phyloP scores from a whole-genome alignment of 2,329 filamentous ascomycete genomes.

The Xylaria sp. region DNA sequence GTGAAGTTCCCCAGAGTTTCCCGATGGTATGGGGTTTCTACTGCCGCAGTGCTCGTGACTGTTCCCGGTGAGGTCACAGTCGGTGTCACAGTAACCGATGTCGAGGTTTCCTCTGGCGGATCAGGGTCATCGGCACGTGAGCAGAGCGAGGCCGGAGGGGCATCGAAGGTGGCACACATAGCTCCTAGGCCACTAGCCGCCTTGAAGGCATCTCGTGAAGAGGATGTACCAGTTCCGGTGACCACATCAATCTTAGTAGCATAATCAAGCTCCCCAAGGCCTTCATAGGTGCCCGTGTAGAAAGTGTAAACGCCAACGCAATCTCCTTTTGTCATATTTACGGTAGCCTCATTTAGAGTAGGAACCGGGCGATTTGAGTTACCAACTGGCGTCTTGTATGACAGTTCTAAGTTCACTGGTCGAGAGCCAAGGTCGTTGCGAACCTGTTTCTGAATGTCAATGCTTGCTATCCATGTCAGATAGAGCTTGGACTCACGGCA shows the following conservation, averaged over 20 bases:
- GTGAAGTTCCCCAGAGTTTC: slow-evolving; percentile 57
- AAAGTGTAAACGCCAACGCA: slow-evolving; percentile 63
- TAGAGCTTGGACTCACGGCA: slow-evolving; percentile 47
- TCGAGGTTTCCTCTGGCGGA: slow-evolving; percentile 36
- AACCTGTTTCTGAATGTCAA: slow-evolving; percentile 46
- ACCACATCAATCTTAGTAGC: slow-evolving; percentile 60
- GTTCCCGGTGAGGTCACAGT: slow-evolving; percentile 41
- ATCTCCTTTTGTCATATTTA: slow-evolving; percentile 56
- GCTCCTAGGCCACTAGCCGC: slow-evolving; percentile 57
- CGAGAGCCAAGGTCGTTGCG: slow-evolving; percentile 59
- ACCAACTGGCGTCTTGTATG: slow-evolving; percentile 55
- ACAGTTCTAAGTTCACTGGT: slow-evolving; percentile 56
- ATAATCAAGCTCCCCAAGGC: slow-evolving; percentile 57
- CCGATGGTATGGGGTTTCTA: slow-evolving; percentile 52
- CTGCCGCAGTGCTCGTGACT: slow-evolving; percentile 47
- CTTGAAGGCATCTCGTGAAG: slow-evolving; percentile 61
- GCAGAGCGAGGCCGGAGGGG: slow-evolving; percentile 48
- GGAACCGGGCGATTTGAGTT: slow-evolving; percentile 57
- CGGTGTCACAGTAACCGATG: slow-evolving; percentile 32
- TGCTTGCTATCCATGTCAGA: background rate
- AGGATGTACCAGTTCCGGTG: slow-evolving; percentile 52
- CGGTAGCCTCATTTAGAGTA: slow-evolving; percentile 51
- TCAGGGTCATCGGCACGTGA: slow-evolving; percentile 41
- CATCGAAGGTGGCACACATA: slow-evolving; percentile 57
- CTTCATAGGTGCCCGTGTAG: slow-evolving; percentile 57